Evolutionary conservation across 768 basidiomycete genomes (phyloP).

Genomic region (Kwoniella botswanensis): DNA sequence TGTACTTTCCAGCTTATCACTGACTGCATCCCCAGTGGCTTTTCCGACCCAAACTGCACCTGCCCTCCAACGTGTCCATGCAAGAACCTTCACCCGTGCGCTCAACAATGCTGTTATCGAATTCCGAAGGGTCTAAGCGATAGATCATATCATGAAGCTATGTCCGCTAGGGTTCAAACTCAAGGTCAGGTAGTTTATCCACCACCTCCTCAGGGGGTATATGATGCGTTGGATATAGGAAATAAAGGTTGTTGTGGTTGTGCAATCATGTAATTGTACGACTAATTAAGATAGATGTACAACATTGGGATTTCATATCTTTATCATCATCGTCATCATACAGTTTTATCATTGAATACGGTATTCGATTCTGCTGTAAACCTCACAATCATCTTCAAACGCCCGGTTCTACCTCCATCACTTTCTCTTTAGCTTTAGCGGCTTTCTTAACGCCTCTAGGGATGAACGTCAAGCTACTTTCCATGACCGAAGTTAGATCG

Average conservation of each 20-base stretch:
- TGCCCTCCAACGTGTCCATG: constrained; percentile 15
- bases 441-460: constrained; percentile 45
- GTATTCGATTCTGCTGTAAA: too few species aligned
- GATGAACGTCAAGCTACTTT: constrained; percentile 43
- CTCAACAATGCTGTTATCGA: constrained; percentile 9
- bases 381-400: not conserved
- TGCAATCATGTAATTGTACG: not conserved
- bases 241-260: constrained; percentile 7
- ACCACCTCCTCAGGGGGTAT: not conserved
- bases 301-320: not conserved
- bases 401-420: not conserved
- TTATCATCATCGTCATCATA: not conserved
- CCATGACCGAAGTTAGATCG: constrained; percentile 28
- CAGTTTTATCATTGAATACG: not conserved
- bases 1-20: not conserved
- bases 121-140: constrained; percentile 14
- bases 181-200: not conserved
- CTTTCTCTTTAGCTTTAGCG: constrained; percentile 30
- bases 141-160: constrained; percentile 14
- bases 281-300: not conserved
- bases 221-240: not conserved
- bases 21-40: not conserved
- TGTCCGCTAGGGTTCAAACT: not conserved
- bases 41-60: constrained; percentile 6
- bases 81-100: constrained; percentile 4